Base-by-base conservation (phyloP, 495 filamentous ascomycete species). In the Antarctomyces pellizariae region DNA sequence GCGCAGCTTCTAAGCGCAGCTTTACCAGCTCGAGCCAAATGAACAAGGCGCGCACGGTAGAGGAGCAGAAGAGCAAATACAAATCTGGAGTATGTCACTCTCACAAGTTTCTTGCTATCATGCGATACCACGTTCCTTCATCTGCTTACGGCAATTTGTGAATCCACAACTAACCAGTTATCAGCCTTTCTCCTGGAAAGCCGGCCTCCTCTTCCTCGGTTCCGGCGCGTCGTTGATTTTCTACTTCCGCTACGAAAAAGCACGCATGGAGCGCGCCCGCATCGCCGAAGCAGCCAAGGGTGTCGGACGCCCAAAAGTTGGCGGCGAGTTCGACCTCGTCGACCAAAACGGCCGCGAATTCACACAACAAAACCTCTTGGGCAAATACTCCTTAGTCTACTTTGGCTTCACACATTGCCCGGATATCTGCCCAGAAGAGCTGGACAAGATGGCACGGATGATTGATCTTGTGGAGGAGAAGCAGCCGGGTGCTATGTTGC, bases 361-460 rank as follows among this genome's bases (percentile, higher is more conserved):
- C 32, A 72, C 67, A 8, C 70, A 69, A 37, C 57, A 67, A 49
- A 67, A 90, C 45, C 53, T 92, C 57, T 75, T 67, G 56, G 86
- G 86, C 20, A 75, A 71, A 39, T 89, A 86, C 52, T 66, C 66
- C 30, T 54, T 97, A 56, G 69, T 93, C 23, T 97, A 97, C 51
- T 97, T 95, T 46, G 86, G 86, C 38, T 97, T 97, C 67, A 79
- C 79, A 8, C 82, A 92, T 50, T 97, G 86, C 47, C 86, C 86
- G 7, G 86, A 97, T 49, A 97, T 97, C 49, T 97, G 86, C 57
- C 86, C 86, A 16, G 86, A 97, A 38, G 86, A 97, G 56, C 71
- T 97, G 28, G 86, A 97, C 49, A 97, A 97, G 54, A 91, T 97
- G 82, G 78, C 83, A 25, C 56, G 56, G 36, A 90, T 92, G 59